A percentile compares a stretch with the other conserved stretches of the same genome.
phyloP scores from a whole-genome alignment of 192 early-diverging fungal genomes.

The Coemansia reversa region DNA sequence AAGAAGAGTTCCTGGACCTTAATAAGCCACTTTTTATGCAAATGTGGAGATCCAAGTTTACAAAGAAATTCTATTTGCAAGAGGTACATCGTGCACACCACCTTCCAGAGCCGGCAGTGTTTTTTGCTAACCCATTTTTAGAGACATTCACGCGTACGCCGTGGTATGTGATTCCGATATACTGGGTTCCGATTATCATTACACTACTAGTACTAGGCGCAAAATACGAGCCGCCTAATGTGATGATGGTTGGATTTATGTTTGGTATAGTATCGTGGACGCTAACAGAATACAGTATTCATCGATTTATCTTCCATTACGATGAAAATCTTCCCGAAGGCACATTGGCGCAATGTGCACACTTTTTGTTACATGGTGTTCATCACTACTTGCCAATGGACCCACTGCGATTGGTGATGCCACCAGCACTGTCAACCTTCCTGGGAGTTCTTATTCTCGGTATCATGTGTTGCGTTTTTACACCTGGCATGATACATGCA shows the following conservation, averaged over 20 bases:
- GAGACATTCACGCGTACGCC: conserved; percentile 88
- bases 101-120: conserved; percentile 68
- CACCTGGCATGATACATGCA: conserved; percentile 63
- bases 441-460: conserved; percentile 67
- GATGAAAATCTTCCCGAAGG: conserved; percentile 87
- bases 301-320: conserved; percentile 93
- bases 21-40: conserved; percentile 79
- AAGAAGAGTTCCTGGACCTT: conserved; percentile 78
- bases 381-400: conserved; percentile 98
- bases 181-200: conserved; percentile 80
- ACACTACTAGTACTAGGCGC: conserved; percentile 30
- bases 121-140: conserved; percentile 74
- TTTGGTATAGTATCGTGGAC: conserved; percentile 81
- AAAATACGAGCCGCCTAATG: conserved; percentile 33
- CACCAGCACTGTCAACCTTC: conserved; percentile 68
- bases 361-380: conserved; percentile 92
- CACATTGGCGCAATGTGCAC: conserved; percentile 67
- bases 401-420: conserved; percentile 94
- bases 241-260: conserved; percentile 56
- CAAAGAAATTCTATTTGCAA: conserved; percentile 81
- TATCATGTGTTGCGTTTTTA: conserved; percentile 59
- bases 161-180: conserved; percentile 85
- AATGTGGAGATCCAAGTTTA: conserved; percentile 68
- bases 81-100: conserved; percentile 92
- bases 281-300: conserved; percentile 85